Evolutionary conservation across 148 eudicot genomes (phyloP).

Genomic region (Spergularia bocconei): DNA sequence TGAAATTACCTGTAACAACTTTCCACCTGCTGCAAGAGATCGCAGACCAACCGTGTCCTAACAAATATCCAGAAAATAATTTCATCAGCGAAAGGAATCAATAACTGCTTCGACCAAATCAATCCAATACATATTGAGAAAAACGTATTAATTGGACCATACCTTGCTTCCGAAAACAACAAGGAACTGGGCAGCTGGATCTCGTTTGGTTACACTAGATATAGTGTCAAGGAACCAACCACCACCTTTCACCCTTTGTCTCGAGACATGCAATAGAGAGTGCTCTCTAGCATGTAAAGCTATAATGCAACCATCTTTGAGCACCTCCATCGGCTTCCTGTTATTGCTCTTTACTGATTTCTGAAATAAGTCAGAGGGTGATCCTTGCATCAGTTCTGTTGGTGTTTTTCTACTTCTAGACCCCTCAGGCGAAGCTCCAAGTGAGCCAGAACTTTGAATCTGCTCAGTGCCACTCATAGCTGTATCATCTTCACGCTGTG

Average conservation of each 20-base stretch:
- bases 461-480: conserved; percentile 95
- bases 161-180: conserved; percentile 83
- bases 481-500: conserved; percentile 75
- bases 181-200: conserved; percentile 97
- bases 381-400: conserved; percentile 50
- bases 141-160: conserved; percentile 13
- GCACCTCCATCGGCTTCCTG: conserved; percentile 50
- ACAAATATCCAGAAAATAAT: conserved; percentile 9
- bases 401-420: conserved; percentile 57
- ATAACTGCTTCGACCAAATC: background rate
- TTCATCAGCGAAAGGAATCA: conserved; percentile 7
- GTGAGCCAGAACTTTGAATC: conserved; percentile 73
- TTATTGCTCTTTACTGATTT: conserved; percentile 40
- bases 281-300: conserved; percentile 74
- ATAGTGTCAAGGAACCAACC: conserved; percentile 94
- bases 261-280: conserved; percentile 68
- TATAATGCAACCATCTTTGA: conserved; percentile 85
- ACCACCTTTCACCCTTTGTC: conserved; percentile 91
- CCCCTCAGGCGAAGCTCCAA: conserved; percentile 76
- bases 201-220: conserved; percentile 77
- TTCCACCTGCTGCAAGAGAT: conserved; percentile 97
- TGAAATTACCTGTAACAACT: conserved; percentile 82
- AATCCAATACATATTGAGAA: background rate
- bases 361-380: conserved; percentile 40
- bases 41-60: conserved; percentile 93